These are phyloP conservation scores for Voacanga thouarsii DNA, from an alignment of 257 asterid species.

Conservation along the genomic window DNA sequence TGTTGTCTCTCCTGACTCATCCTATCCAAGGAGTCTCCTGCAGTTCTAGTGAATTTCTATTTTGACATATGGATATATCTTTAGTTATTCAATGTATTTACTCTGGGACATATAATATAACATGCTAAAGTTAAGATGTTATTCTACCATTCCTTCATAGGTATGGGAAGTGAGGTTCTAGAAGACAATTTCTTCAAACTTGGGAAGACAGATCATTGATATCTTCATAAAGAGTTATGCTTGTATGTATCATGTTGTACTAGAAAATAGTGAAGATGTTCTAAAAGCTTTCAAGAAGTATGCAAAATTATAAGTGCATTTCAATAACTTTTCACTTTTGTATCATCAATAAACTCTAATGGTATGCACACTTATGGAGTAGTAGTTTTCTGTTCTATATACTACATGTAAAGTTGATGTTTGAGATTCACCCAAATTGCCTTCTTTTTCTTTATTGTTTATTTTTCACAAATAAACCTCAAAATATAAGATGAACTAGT, in stretches of 20 bases:
- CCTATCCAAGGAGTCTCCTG: not conserved
- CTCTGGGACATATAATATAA: not conserved
- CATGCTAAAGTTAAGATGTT: not conserved
- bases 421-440: not conserved
- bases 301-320: slow-evolving; percentile 6
- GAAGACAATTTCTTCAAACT: not conserved
- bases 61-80: not conserved
- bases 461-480: not conserved
- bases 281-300: slow-evolving; percentile 6
- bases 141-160: not conserved
- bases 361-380: not conserved
- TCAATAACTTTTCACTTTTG: not conserved
- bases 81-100: not conserved
- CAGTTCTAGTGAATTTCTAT: not conserved
- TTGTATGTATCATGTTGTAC: not conserved
- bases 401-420: not conserved
- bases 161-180: slow-evolving; percentile 13
- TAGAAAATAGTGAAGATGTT: not conserved
- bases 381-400: not conserved
- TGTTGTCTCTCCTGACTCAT: not conserved
- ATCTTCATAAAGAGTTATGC: slow-evolving; percentile 10
- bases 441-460: not conserved
- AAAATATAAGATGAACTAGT: not conserved
- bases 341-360: not conserved
- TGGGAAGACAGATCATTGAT: not conserved